A percentile compares a stretch with the other conserved stretches of the same genome.
phyloP scores from a whole-genome alignment of 495 filamentous ascomycete species.

The Xylaria castorea region DNA sequence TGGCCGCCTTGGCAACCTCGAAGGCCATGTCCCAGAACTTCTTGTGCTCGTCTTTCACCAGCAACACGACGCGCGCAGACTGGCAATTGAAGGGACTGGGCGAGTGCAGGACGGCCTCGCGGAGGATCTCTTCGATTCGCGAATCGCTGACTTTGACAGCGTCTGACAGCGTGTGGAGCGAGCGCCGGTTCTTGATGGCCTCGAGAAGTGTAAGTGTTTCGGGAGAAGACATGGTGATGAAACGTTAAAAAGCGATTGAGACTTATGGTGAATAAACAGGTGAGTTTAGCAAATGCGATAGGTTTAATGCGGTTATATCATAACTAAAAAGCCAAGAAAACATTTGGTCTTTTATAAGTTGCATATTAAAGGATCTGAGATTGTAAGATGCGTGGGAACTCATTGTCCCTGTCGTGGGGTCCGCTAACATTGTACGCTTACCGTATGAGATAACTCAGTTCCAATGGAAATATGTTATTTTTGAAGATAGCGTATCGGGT shows the following conservation, averaged over 20 bases:
- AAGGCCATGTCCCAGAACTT: constrained; percentile 3
- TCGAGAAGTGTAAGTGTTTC: neutral
- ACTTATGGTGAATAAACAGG: neutral
- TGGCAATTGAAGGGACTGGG: neutral
- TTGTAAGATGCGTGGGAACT: neutral
- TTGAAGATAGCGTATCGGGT: neutral
- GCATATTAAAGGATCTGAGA: neutral
- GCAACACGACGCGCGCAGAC: neutral
- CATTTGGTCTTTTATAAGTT: neutral
- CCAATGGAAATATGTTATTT: neutral
- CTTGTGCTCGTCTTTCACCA: neutral
- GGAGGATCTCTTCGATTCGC: neutral
- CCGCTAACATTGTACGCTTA: neutral
- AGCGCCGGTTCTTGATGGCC: constrained; percentile 8
- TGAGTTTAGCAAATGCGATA: neutral
- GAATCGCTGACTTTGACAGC: neutral
- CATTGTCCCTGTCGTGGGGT: neutral
- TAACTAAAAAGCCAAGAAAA: neutral
- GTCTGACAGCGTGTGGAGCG: neutral
- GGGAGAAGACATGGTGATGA: neutral
- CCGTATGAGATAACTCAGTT: neutral
- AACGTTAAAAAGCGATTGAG: neutral
- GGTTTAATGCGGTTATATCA: neutral
- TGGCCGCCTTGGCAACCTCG: neutral
- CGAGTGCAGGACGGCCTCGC: neutral